Percentiles rank a stretch among this genome's conserved stretches.
phyloP scores from a whole-genome alignment of 2,329 filamentous ascomycete genomes.

The Eurotiales sp. region DNA sequence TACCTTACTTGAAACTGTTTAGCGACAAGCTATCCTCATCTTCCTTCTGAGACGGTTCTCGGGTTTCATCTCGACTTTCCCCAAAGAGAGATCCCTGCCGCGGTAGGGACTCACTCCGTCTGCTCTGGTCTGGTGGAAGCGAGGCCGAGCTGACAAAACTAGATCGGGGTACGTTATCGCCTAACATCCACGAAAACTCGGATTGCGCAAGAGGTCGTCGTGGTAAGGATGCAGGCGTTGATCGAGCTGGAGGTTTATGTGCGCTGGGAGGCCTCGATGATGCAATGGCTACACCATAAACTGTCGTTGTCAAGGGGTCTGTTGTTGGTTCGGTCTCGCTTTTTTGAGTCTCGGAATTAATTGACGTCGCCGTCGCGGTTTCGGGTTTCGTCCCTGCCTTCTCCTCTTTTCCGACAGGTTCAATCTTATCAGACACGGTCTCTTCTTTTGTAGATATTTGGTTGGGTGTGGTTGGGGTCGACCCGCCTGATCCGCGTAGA shows the following conservation, averaged over 20 bases:
- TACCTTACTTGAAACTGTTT: slow-evolving; percentile 28
- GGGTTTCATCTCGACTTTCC: slow-evolving; percentile 26
- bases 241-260: slow-evolving; percentile 1
- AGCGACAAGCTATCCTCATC: slow-evolving; percentile 40
- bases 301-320: neutral
- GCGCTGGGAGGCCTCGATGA: neutral
- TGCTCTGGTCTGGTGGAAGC: slow-evolving; percentile 42
- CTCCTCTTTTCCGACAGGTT: slow-evolving; percentile 1
- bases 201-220: slow-evolving; percentile 43
- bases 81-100: slow-evolving; percentile 34
- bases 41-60: slow-evolving; percentile 23
- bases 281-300: neutral
- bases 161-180: slow-evolving; percentile 41
- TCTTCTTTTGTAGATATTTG: slow-evolving; percentile 18
- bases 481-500: slow-evolving; percentile 26
- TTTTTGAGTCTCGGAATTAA: neutral
- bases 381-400: neutral
- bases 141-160: slow-evolving; percentile 45
- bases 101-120: slow-evolving; percentile 28
- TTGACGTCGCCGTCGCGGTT: neutral
- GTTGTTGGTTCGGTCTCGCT: neutral
- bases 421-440: neutral
- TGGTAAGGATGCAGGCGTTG: slow-evolving; percentile 1
- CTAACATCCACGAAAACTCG: slow-evolving; percentile 51
- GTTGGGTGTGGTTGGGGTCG: slow-evolving; percentile 29